Percentiles rank a stretch among this genome's conserved stretches.
phyloP scores from a whole-genome alignment of 2,329 filamentous ascomycete genomes.

The Aspergillus aculeatus region DNA sequence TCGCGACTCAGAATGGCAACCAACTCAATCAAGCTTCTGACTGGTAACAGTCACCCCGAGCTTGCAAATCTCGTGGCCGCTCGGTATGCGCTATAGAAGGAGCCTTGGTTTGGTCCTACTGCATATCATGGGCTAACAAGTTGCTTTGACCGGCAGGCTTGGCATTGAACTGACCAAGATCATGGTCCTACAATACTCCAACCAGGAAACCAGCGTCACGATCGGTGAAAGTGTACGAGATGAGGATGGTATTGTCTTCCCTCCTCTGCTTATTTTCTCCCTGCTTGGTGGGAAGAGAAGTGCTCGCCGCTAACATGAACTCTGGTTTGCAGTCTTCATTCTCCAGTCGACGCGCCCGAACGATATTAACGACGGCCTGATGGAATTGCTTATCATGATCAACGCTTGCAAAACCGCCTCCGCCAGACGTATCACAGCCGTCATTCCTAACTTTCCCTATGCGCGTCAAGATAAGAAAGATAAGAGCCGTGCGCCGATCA shows the following conservation, averaged over 20 bases:
- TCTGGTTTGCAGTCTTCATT: constrained; percentile 70
- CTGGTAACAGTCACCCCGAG: constrained; percentile 72
- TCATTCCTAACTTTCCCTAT: constrained; percentile 95
- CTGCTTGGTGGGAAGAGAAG: background rate
- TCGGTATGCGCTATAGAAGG: constrained; percentile 49
- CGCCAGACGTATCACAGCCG: constrained; percentile 88
- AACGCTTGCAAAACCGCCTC: constrained; percentile 86
- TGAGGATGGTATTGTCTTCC: constrained; percentile 70
- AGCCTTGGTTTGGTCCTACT: background rate
- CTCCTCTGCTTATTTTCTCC: constrained; percentile 11
- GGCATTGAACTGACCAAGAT: constrained; percentile 68
- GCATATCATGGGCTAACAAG: constrained; percentile 7
- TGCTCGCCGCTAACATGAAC: constrained; percentile 9
- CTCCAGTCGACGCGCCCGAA: constrained; percentile 91
- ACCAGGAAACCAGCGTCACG: constrained; percentile 67
- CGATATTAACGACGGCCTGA: constrained; percentile 96
- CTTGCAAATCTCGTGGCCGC: constrained; percentile 68
- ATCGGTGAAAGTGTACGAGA: constrained; percentile 95
- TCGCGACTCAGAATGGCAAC: constrained; percentile 56
- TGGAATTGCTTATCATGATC: constrained; percentile 98
- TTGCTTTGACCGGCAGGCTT: constrained; percentile 46
- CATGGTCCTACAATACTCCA: constrained; percentile 66
- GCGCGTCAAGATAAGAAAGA: constrained; percentile 98
- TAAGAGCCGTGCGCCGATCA: constrained; percentile 92
- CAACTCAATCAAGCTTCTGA: constrained; percentile 73